Evolutionary conservation across 148 eudicot genomes (phyloP).

Genomic region (Nepenthes mirabilis): DNA sequence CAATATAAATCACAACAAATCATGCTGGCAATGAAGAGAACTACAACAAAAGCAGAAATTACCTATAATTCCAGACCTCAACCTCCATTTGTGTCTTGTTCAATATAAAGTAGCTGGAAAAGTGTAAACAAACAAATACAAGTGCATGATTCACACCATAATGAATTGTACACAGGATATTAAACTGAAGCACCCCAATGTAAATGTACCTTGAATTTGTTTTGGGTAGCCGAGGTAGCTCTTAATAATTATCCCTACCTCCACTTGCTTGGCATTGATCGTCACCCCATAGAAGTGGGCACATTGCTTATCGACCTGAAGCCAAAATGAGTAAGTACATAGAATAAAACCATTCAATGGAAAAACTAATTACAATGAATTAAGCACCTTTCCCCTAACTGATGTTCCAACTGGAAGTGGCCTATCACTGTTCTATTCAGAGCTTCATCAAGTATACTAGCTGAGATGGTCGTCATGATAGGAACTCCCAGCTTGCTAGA

Average conservation of each 20-base stretch:
- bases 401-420: slow-evolving; percentile 88
- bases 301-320: slow-evolving; percentile 89
- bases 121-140: slow-evolving; percentile 3
- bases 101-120: slow-evolving; percentile 84
- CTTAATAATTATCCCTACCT: slow-evolving; percentile 72
- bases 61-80: slow-evolving; percentile 90
- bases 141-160: neutral
- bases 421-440: slow-evolving; percentile 77
- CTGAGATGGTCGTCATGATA: slow-evolving; percentile 94
- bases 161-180: neutral
- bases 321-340: neutral
- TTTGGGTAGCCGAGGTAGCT: slow-evolving; percentile 85
- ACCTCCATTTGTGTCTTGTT: slow-evolving; percentile 74
- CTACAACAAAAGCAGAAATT: slow-evolving; percentile 7
- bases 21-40: no score
- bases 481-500: slow-evolving; percentile 93
- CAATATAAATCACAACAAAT: no score
- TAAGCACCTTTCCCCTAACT: slow-evolving; percentile 79
- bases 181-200: neutral
- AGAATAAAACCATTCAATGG: neutral
- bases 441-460: slow-evolving; percentile 93
- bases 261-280: slow-evolving; percentile 77
- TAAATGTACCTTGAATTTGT: slow-evolving; percentile 78
- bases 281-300: slow-evolving; percentile 95
- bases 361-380: neutral